Evolutionary conservation across 1,139 yeast species (phyloP).

Genomic region (Insectozyma bohioensis): DNA sequence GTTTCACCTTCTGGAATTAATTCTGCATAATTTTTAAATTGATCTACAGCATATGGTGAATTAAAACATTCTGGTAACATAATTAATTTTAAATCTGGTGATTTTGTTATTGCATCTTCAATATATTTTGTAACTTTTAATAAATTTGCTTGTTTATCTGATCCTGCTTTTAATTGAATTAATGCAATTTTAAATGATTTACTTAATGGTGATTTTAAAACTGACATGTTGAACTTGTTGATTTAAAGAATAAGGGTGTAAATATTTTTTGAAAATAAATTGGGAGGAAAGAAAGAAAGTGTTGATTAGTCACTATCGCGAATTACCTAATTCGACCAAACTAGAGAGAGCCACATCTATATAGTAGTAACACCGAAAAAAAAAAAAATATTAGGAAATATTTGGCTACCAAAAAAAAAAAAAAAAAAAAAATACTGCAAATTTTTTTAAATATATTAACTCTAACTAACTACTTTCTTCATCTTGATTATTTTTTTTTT

Average conservation of each 20-base stretch:
- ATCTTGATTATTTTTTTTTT: too few relatives aligned
- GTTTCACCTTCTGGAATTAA: slow-evolving; percentile 69
- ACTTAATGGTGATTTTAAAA: slow-evolving; percentile 33
- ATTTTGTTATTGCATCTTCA: slow-evolving; percentile 47
- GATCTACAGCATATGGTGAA: slow-evolving; percentile 87
- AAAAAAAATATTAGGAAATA: not conserved
- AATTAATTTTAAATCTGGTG: slow-evolving; percentile 57
- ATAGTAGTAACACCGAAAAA: too few relatives aligned
- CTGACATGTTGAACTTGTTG: slow-evolving; percentile 12
- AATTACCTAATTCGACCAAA: too few relatives aligned
- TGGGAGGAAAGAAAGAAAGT: too few relatives aligned
- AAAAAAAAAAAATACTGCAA: not conserved
- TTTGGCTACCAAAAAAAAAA: slow-evolving; percentile 4
- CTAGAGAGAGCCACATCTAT: too few relatives aligned
- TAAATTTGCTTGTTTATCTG: slow-evolving; percentile 61
- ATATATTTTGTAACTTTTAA: slow-evolving; percentile 50
- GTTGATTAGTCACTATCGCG: too few relatives aligned
- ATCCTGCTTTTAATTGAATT: slow-evolving; percentile 73
- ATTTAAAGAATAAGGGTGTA: too few relatives aligned
- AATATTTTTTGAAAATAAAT: too few relatives aligned
- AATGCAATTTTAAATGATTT: slow-evolving; percentile 62
- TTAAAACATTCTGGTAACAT: slow-evolving; percentile 92
- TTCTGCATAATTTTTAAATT: slow-evolving; percentile 86
- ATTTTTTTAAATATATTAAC: too few relatives aligned
- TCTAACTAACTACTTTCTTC: slow-evolving; percentile 1